Evolutionary conservation across 495 filamentous ascomycete species (phyloP).

Genomic region (Aspergillus incahuasiensis): DNA sequence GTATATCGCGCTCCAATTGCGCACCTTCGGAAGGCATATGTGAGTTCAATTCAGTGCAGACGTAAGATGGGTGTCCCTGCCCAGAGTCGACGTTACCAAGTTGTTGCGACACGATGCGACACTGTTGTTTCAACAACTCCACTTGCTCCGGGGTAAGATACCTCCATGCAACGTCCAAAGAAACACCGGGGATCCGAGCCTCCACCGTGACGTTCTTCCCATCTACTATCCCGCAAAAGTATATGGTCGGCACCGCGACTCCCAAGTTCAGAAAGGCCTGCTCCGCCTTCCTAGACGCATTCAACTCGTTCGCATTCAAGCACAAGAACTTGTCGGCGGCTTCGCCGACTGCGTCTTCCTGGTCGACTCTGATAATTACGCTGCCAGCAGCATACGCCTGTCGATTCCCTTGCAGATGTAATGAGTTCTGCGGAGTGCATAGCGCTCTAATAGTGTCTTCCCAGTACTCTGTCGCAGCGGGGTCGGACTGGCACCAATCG

Average conservation of each 20-base stretch:
- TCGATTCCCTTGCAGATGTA: conserved; percentile 28
- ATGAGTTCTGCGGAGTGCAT: conserved; percentile 34
- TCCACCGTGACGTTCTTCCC: conserved; percentile 41
- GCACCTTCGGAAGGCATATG: conserved; percentile 23
- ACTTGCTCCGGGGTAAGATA: conserved; percentile 34
- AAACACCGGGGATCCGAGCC: conserved; percentile 41
- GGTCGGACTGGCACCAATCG: conserved; percentile 32
- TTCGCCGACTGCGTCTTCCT: conserved; percentile 20
- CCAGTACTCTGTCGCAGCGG: conserved; percentile 32
- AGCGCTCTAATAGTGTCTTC: conserved; percentile 27
- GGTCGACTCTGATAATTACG: conserved; percentile 38
- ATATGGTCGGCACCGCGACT: conserved; percentile 36
- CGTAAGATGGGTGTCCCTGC: conserved; percentile 32
- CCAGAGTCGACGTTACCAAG: conserved; percentile 24
- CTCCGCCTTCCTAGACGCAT: conserved; percentile 37
- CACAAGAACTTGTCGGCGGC: conserved; percentile 40
- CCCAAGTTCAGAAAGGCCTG: conserved; percentile 28
- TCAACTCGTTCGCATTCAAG: conserved; percentile 54
- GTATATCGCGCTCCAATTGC: conserved; percentile 29
- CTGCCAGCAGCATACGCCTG: conserved; percentile 38
- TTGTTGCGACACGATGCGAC: conserved; percentile 31
- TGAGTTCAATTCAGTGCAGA: conserved; percentile 34
- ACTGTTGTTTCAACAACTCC: conserved; percentile 33
- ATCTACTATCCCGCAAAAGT: conserved; percentile 38
- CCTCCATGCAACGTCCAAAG: conserved; percentile 41